Base-by-base conservation (phyloP, 805 yeast species). In the Debaryomyces maramus region DNA sequence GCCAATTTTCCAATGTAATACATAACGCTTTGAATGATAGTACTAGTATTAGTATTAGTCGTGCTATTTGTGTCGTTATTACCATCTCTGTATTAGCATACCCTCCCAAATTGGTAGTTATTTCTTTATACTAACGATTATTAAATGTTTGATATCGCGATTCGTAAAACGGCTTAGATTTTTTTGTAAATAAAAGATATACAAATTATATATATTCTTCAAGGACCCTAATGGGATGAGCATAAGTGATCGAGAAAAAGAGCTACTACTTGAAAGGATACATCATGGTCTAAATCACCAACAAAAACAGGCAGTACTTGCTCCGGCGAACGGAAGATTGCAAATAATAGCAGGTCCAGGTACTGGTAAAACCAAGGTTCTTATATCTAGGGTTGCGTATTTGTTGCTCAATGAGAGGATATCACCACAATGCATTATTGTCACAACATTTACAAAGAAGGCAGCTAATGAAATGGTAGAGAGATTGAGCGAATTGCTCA, bases 361-460 rank as follows among this genome's bases (percentile, higher is more conserved):
- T 2, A 77, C 83, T 0, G 84, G 84, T 4, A 91, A 91, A 60
- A 91, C 99, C 2, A 82, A 81, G 56, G 91, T 93, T 1, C 61
- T 91, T 20, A 81, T 88, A 0, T 73, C 88, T 1, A 68, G 97
- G 32, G 93, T 90, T 7, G 90, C 90, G 0, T 77, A 81, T 51
- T 64, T 90, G 20, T 49, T 90, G 6, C 43, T 77, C 3, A 58
- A 73, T 6, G 69, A 75, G 24, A 61, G 71, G 1, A 59, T 86
- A 0, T 65, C 70, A 1, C 90, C 97, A 0, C 67, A 71, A 23
- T 64, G 75, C 34, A 73, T 93, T 14, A 75, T 91, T 1, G 93
- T 90, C 15, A 88, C 97, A 5, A 90, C 98, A 0, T 91, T 91
- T 65, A 91, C 98, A 9, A 86, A 87, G 51, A 87, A 85, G 52